Evolutionary conservation across 2,329 filamentous ascomycete species (phyloP).

Genomic region (Zalaria sp.): DNA sequence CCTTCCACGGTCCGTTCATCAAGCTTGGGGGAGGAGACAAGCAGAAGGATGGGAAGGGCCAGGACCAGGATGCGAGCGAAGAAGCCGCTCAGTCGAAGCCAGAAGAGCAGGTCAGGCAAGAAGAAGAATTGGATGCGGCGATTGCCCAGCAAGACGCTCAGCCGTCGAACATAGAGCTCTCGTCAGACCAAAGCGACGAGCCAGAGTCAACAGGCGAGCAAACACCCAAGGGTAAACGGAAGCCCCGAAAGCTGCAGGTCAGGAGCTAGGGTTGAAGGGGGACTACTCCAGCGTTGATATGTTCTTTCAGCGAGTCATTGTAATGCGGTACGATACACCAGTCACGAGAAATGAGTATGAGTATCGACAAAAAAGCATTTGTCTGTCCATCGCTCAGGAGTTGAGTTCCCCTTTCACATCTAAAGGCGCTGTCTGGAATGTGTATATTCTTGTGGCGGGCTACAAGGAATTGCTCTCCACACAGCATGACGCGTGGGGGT

Average conservation of each 20-base stretch:
- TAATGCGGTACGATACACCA: too few relatives aligned
- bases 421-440: too few relatives aligned
- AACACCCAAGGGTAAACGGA: background rate
- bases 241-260: background rate
- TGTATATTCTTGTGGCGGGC: too few relatives aligned
- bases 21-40: constrained; percentile 19
- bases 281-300: too few relatives aligned
- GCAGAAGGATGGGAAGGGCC: constrained; percentile 13
- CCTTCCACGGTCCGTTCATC: constrained; percentile 28
- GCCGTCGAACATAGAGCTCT: background rate
- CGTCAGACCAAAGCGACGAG: background rate
- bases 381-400: too few relatives aligned
- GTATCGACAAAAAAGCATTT: too few relatives aligned
- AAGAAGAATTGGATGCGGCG: background rate
- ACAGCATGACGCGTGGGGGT: too few relatives aligned
- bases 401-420: too few relatives aligned
- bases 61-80: constrained; percentile 8
- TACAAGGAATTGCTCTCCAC: too few relatives aligned
- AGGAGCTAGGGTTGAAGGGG: background rate
- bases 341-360: too few relatives aligned
- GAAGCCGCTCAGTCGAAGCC: background rate
- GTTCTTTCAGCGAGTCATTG: too few relatives aligned
- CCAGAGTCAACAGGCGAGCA: background rate
- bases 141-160: background rate
- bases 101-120: background rate